Conservation (phyloP, 805 yeast genomes). For the Kodamaea sagamina region DNA sequence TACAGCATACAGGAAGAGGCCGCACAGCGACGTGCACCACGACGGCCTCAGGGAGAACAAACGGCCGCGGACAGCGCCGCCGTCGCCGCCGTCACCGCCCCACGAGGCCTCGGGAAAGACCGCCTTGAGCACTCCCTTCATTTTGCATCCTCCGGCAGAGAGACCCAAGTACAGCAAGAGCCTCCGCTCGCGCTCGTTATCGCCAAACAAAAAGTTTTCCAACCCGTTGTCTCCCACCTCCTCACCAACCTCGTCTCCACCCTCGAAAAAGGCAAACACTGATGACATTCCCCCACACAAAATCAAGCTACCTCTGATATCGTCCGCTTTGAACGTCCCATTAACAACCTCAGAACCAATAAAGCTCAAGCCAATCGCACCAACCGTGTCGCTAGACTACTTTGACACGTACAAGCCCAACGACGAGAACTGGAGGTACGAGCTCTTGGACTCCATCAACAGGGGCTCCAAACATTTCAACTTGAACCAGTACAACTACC, state of each 20-base stretch:
- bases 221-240: slow-evolving; percentile 24
- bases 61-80: slow-evolving; percentile 50
- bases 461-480: slow-evolving; percentile 26
- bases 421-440: slow-evolving; percentile 47
- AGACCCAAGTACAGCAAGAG: slow-evolving; percentile 13
- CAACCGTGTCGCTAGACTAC: slow-evolving; percentile 45
- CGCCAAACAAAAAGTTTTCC: slow-evolving; percentile 16
- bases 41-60: slow-evolving; percentile 21
- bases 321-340: slow-evolving; percentile 29
- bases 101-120: slow-evolving; percentile 10
- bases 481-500: slow-evolving; percentile 32
- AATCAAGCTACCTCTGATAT: slow-evolving; percentile 36
- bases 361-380: slow-evolving; percentile 36
- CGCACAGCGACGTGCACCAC: slow-evolving; percentile 25
- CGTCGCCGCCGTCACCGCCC: slow-evolving; percentile 38
- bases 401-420: slow-evolving; percentile 48
- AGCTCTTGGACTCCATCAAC: slow-evolving; percentile 37
- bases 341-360: slow-evolving; percentile 20
- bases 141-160: slow-evolving; percentile 4
- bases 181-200: slow-evolving; percentile 17
- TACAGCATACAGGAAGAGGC: slow-evolving; percentile 24
- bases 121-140: slow-evolving; percentile 8
- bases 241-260: slow-evolving; percentile 21
- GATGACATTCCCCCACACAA: neutral
- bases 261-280: neutral